phyloP scores from a whole-genome alignment of 2,329 filamentous ascomycete genomes.

The Didymosphaeria variabile region DNA sequence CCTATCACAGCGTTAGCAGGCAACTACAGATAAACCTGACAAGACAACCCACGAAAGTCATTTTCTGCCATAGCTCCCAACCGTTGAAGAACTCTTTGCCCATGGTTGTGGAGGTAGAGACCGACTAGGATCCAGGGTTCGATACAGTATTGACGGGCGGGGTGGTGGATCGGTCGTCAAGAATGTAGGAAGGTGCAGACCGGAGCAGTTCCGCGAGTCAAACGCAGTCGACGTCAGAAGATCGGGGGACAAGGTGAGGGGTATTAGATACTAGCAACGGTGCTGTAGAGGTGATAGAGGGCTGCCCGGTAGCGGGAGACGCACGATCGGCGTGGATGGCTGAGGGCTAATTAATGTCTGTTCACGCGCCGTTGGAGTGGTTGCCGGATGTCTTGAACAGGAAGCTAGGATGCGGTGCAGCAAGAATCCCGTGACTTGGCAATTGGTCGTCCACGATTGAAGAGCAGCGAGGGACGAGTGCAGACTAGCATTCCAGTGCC shows the following conservation, averaged over 20 bases:
- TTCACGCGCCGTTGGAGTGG: constrained; percentile 28
- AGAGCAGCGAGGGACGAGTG: constrained; percentile 29
- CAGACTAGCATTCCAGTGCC: constrained; percentile 21
- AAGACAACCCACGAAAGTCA: constrained; percentile 78
- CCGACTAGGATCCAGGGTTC: constrained; percentile 31
- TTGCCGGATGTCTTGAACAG: constrained; percentile 29
- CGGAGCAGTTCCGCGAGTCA: constrained; percentile 13
- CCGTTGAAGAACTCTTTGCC: constrained; percentile 53
- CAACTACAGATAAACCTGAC: not conserved
- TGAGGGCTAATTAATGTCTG: constrained; percentile 14
- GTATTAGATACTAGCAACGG: constrained; percentile 7
- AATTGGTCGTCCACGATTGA: constrained; percentile 15
- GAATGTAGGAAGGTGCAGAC: constrained; percentile 18
- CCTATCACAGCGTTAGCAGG: constrained; percentile 59
- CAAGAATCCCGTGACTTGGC: constrained; percentile 25
- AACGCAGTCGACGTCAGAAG: constrained; percentile 10
- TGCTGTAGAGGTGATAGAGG: constrained; percentile 14
- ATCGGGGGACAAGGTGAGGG: constrained; percentile 10
- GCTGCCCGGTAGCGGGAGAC: constrained; percentile 15
- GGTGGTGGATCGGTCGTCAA: constrained; percentile 25
- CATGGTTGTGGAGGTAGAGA: constrained; percentile 32
- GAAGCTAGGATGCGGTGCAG: constrained; percentile 20
- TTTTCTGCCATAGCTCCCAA: constrained; percentile 88
- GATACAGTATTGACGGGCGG: constrained; percentile 23
- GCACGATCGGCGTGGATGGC: constrained; percentile 10